Percentiles rank a stretch among this genome's conserved stretches.
Conservation (phyloP, 1,139 yeast genomes). For the Zygosaccharomyces sapae region DNA sequence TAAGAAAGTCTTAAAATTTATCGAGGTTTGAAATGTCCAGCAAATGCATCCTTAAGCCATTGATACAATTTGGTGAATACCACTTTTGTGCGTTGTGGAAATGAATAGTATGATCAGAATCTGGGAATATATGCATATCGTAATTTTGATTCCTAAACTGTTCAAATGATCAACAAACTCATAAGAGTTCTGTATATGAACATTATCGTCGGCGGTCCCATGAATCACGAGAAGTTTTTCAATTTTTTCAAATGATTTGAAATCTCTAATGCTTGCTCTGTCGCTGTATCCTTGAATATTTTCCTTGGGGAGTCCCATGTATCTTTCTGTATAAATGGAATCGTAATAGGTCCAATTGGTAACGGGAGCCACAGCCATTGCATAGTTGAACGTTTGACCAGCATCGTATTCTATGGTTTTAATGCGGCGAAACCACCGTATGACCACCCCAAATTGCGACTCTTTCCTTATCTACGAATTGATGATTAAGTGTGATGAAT, state of each 20-base stretch:
- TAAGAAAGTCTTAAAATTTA: too few species aligned
- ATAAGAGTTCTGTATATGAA: slow-evolving; percentile 83
- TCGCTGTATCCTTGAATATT: slow-evolving; percentile 49
- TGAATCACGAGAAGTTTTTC: slow-evolving; percentile 79
- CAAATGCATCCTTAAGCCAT: slow-evolving; percentile 73
- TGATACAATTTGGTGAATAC: slow-evolving; percentile 67
- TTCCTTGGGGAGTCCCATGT: slow-evolving; percentile 65
- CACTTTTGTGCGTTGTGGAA: slow-evolving; percentile 74
- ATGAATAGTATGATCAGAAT: slow-evolving; percentile 78
- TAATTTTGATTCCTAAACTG: slow-evolving; percentile 65
- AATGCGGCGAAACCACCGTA: slow-evolving; percentile 81
- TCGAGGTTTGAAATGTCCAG: slow-evolving; percentile 46
- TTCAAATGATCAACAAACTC: slow-evolving; percentile 70
- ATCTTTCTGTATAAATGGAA: slow-evolving; percentile 73
- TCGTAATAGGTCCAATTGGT: slow-evolving; percentile 75
- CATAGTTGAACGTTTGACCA: slow-evolving; percentile 65
- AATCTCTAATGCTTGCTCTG: slow-evolving; percentile 47
- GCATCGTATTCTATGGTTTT: slow-evolving; percentile 70
- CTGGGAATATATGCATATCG: slow-evolving; percentile 89
- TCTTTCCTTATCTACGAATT: slow-evolving; percentile 53
- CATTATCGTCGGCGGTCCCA: slow-evolving; percentile 97
- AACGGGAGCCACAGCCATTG: slow-evolving; percentile 84
- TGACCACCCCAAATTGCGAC: slow-evolving; percentile 92
- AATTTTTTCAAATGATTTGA: slow-evolving; percentile 45
- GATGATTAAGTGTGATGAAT: slow-evolving; percentile 50